Base-by-base conservation (phyloP, 192 early-diverging fungal genomes). In the Tieghemiomyces parasiticus region DNA sequence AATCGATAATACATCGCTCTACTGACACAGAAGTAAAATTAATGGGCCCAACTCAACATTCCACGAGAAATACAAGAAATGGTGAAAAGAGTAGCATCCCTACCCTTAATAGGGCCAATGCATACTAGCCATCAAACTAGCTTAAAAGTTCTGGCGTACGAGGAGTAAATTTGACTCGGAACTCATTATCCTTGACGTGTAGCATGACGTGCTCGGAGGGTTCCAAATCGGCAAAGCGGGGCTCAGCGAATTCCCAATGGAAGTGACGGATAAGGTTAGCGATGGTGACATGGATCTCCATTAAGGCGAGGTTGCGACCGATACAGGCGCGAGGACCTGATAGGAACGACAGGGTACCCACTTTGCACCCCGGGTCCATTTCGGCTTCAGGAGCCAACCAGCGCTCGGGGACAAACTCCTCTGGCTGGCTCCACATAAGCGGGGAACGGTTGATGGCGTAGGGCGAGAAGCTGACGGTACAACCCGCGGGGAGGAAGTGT, bases 401-500 rank as follows among this genome's bases (percentile, higher is more conserved):
- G 24, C 73, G 66, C 45, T 71, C 62, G 0, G 73, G 73, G n/a
- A 60, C 47, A 55, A 74, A 74, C n/a, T 29, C 4, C 4, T 45
- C 12, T 2, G 72, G 64, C 3, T 62, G 19, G 0, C 63, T 35
- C 63, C 65, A 71, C 0, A 34, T 48, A 1, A 32, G 49, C 25
- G 22, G 42, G 9, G 65, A 54, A 22, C 63, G 61, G 62, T 74
- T 61, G 12, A 60, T 46, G 14, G 64, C 65, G n/a, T 58, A 59
- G 46, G 71, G 33, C 8, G 63, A 61, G 56, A 66, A 61, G 16
- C 58, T 29, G 0, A 68, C 1, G 0, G 30, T 35, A 0, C 52
- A 66, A 26, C 72, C 72, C 0, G 20, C 63, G 12, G 72, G 72
- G 19, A 74, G n/a, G 35, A 60, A 66, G 22, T 66, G 62, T 24